Percentiles rank a stretch among this genome's conserved stretches.
Evolutionary conservation across 2,329 filamentous ascomycete genomes (phyloP).

Genomic region (Berkeleyomyces rouxiae): DNA sequence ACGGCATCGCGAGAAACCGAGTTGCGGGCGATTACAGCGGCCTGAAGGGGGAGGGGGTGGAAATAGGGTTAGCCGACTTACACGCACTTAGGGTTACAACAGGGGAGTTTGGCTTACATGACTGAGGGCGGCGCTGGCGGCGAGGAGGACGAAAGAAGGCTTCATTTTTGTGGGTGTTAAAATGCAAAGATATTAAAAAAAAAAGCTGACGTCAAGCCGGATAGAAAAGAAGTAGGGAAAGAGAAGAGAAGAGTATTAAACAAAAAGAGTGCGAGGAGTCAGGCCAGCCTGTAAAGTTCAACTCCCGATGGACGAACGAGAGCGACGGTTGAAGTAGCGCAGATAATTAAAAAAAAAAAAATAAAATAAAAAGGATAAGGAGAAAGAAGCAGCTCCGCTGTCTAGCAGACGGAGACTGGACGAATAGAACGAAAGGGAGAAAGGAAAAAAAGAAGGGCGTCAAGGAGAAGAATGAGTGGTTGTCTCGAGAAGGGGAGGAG

Average conservation of each 20-base stretch:
- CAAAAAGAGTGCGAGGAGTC: slow-evolving; percentile 12
- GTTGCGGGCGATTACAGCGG: slow-evolving; percentile 1
- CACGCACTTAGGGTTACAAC: not conserved
- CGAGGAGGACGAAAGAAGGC: slow-evolving; percentile 5
- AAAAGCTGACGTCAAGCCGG: slow-evolving; percentile 4
- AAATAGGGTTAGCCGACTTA: not conserved
- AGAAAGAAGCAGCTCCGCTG: not conserved
- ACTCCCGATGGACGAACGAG: not conserved
- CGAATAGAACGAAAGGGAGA: not conserved
- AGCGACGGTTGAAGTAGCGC: not conserved
- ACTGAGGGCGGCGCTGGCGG: slow-evolving; percentile 3
- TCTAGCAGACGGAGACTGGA: not conserved
- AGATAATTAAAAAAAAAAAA: too few species aligned
- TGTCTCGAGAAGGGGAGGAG: too few species aligned
- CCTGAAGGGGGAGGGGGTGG: not conserved
- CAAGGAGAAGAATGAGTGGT: not conserved
- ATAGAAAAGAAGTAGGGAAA: slow-evolving; percentile 5
- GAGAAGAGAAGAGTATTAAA: slow-evolving; percentile 14
- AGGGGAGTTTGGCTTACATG: not conserved
- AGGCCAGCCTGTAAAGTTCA: slow-evolving; percentile 9
- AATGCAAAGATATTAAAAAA: not conserved
- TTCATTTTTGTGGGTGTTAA: slow-evolving; percentile 1
- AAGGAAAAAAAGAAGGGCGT: not conserved
- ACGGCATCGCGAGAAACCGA: not conserved
- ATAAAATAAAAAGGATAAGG: not conserved